Conservation (phyloP, 371 early-diverging fungal genomes). For the Sporodiniella umbellata region DNA sequence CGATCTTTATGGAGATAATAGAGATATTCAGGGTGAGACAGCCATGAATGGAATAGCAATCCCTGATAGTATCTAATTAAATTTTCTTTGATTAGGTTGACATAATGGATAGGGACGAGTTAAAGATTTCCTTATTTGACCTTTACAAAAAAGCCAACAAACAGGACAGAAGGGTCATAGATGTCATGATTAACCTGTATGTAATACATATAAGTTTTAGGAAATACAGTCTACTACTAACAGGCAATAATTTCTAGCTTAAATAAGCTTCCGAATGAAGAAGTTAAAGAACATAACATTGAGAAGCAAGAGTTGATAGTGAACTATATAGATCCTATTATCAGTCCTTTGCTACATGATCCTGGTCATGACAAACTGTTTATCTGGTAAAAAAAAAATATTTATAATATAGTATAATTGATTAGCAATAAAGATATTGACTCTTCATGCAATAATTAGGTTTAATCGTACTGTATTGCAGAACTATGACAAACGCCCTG, state of each 20-base stretch:
- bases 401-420: slow-evolving; percentile 18
- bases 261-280: slow-evolving; percentile 20
- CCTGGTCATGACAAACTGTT: slow-evolving; percentile 18
- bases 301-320: slow-evolving; percentile 20
- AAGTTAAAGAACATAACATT: slow-evolving; percentile 16
- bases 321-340: slow-evolving; percentile 18
- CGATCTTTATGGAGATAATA: slow-evolving; percentile 15
- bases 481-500: slow-evolving; percentile 13
- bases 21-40: slow-evolving; percentile 20
- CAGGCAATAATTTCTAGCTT: slow-evolving; percentile 17
- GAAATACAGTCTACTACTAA: slow-evolving; percentile 17
- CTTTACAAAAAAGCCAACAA: slow-evolving; percentile 20
- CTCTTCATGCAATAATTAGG: slow-evolving; percentile 14
- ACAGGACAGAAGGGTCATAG: slow-evolving; percentile 18
- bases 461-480: slow-evolving; percentile 15
- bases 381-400: slow-evolving; percentile 20
- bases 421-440: slow-evolving; percentile 15
- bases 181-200: slow-evolving; percentile 21
- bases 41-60: slow-evolving; percentile 20
- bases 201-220: slow-evolving; percentile 19
- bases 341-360: slow-evolving; percentile 18
- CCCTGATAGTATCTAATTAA: slow-evolving; percentile 21
- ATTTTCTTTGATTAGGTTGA: slow-evolving; percentile 17
- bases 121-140: slow-evolving; percentile 16
- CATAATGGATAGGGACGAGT: slow-evolving; percentile 18